A percentile compares a stretch with the other conserved stretches of the same genome.
Conservation (phyloP, 306 rosid species). For the Benincasa hispida region DNA sequence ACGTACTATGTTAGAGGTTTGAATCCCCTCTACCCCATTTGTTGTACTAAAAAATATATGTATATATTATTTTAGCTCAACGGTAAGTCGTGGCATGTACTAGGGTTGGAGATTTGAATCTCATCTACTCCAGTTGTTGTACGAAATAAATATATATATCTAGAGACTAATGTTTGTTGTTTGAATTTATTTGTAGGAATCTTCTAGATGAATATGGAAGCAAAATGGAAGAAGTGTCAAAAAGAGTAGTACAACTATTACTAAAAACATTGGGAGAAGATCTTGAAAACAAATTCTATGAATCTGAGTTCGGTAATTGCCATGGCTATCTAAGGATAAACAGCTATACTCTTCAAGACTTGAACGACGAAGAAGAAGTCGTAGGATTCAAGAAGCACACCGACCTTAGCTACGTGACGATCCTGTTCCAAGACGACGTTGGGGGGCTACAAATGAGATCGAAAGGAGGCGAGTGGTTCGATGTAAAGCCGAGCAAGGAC, state of each 20-base stretch:
- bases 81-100: too few species aligned
- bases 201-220: constrained; percentile 48
- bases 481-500: constrained; percentile 49
- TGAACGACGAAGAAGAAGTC: constrained; percentile 14
- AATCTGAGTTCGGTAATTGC: constrained; percentile 44
- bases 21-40: too few species aligned
- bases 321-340: constrained; percentile 56
- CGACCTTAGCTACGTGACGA: constrained; percentile 64
- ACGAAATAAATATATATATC: too few species aligned
- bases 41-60: too few species aligned
- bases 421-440: constrained; percentile 50
- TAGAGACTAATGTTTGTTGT: background rate
- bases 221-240: constrained; percentile 46
- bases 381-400: constrained; percentile 72
- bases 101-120: too few species aligned
- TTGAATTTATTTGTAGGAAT: constrained; percentile 22
- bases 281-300: constrained; percentile 29
- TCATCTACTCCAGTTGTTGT: too few species aligned
- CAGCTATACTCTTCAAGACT: constrained; percentile 36
- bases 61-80: too few species aligned
- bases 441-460: constrained; percentile 66
- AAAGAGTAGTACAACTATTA: constrained; percentile 31
- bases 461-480: constrained; percentile 57
- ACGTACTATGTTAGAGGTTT: too few species aligned
- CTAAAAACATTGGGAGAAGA: constrained; percentile 46